Evolutionary conservation across 441 rosid species (phyloP).

Genomic region (Dalechampia spathulata): DNA sequence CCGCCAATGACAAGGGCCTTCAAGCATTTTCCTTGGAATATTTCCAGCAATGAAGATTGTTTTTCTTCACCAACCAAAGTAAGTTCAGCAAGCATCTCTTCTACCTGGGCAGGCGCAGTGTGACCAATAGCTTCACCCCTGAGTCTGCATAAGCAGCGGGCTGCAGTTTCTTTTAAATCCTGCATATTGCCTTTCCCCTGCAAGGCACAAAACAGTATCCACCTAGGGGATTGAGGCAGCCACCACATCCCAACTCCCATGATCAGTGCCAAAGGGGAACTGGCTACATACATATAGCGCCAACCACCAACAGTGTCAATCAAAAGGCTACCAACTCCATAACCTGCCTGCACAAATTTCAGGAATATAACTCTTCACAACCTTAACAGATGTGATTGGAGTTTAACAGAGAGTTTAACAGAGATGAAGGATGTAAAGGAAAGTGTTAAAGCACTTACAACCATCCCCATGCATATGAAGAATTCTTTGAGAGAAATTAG

Average conservation of each 20-base stretch:
- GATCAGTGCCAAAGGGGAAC: slow-evolving; percentile 62
- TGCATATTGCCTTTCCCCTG: slow-evolving; percentile 68
- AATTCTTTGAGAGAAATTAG: slow-evolving; percentile 93
- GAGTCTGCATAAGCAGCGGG: slow-evolving; percentile 50
- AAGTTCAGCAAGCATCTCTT: slow-evolving; percentile 76
- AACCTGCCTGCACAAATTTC: slow-evolving; percentile 67
- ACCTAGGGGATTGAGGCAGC: slow-evolving; percentile 92
- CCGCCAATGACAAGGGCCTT: slow-evolving; percentile 84
- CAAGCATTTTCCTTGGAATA: slow-evolving; percentile 81
- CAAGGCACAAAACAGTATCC: slow-evolving; percentile 77
- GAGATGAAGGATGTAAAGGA: slow-evolving; percentile 12
- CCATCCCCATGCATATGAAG: slow-evolving; percentile 94
- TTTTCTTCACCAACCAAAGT: slow-evolving; percentile 59
- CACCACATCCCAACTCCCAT: slow-evolving; percentile 98
- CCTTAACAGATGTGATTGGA: neutral
- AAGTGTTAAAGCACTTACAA: slow-evolving; percentile 71
- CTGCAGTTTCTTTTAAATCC: slow-evolving; percentile 59
- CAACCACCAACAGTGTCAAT: slow-evolving; percentile 71
- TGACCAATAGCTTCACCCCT: slow-evolving; percentile 69
- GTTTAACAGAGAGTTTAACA: too few relatives aligned
- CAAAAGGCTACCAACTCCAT: slow-evolving; percentile 83
- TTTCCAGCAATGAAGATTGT: slow-evolving; percentile 47
- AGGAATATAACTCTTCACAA: slow-evolving; percentile 6
- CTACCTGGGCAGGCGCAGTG: slow-evolving; percentile 61
- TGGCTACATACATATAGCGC: slow-evolving; percentile 90